Evolutionary conservation across 2,329 filamentous ascomycete species (phyloP).

Genomic region (Xylariales sp.): DNA sequence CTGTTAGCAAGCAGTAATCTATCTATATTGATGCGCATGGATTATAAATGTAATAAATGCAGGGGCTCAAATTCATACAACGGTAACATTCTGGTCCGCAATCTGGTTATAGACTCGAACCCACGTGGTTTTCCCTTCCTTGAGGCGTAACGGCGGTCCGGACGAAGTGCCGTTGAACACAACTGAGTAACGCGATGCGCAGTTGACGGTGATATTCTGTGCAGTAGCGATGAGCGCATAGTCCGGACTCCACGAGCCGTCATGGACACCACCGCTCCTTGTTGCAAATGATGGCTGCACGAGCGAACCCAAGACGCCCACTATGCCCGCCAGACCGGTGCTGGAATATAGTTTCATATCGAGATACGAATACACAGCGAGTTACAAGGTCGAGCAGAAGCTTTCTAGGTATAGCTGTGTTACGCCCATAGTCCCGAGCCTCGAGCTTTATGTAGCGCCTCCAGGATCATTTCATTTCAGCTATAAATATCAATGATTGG

Average conservation of each 20-base stretch:
- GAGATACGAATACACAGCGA: no score
- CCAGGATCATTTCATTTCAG: no score
- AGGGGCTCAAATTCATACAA: slow-evolving; percentile 31
- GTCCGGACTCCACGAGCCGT: slow-evolving; percentile 22
- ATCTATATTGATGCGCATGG: no score
- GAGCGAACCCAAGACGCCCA: no score
- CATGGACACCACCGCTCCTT: slow-evolving; percentile 14
- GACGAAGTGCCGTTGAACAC: slow-evolving; percentile 50
- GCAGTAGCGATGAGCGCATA: slow-evolving; percentile 22
- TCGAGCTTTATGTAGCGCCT: no score
- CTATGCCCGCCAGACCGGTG: no score
- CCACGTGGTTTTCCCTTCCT: slow-evolving; percentile 47
- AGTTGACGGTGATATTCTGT: slow-evolving; percentile 38
- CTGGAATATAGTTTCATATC: no score
- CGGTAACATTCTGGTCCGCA: slow-evolving; percentile 45
- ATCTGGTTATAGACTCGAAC: slow-evolving; percentile 56
- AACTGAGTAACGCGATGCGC: slow-evolving; percentile 39
- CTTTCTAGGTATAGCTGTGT: no score
- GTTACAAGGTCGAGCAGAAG: no score
- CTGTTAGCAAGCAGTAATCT: no score
- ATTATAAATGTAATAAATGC: neutral
- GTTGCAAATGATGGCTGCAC: slow-evolving; percentile 1
- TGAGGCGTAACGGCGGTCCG: slow-evolving; percentile 43
- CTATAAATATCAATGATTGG: no score
- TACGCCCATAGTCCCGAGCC: no score